A percentile compares a stretch with the other conserved stretches of the same genome.
Evolutionary conservation across 78 protist genomes (phyloP).

Genomic region (Dictyostelium purpureum): DNA sequence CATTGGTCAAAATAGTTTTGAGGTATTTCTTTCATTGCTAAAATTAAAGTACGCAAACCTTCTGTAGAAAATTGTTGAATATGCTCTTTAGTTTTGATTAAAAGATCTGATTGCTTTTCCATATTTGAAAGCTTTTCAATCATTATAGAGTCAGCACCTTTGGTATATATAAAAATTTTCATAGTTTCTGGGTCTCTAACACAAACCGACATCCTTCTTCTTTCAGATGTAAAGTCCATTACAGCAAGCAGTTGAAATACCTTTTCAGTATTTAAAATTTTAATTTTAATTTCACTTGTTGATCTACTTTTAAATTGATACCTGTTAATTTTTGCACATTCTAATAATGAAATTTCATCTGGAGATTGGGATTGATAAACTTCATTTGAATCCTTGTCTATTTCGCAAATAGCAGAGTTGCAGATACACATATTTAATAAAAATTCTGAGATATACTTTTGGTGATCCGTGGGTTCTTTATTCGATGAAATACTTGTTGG

Average conservation of each 20-base stretch:
- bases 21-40: slow-evolving; percentile 77
- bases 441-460: not conserved
- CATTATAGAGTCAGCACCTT: slow-evolving; percentile 79
- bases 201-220: slow-evolving; percentile 77
- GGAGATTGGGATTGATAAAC: slow-evolving; percentile 67
- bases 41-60: slow-evolving; percentile 90
- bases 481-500: not conserved
- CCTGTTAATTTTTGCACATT: slow-evolving; percentile 77
- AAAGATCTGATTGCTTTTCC: not conserved
- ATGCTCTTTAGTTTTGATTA: not conserved
- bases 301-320: slow-evolving; percentile 21
- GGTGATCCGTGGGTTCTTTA: not conserved
- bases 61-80: slow-evolving; percentile 41
- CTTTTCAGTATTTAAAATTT: not conserved
- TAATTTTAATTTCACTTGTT: not conserved
- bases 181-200: slow-evolving; percentile 16
- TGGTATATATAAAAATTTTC: slow-evolving; percentile 7
- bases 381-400: not conserved
- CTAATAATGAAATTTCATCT: slow-evolving; percentile 84
- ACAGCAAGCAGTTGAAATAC: slow-evolving; percentile 7
- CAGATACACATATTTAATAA: slow-evolving; percentile 15
- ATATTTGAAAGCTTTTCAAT: slow-evolving; percentile 10
- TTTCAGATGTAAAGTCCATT: slow-evolving; percentile 75
- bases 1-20: slow-evolving; percentile 56
- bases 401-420: slow-evolving; percentile 3